These are phyloP conservation scores for Paecilomyces niveus DNA, from an alignment of 2,329 filamentous ascomycete species.

Conservation along the genomic window DNA sequence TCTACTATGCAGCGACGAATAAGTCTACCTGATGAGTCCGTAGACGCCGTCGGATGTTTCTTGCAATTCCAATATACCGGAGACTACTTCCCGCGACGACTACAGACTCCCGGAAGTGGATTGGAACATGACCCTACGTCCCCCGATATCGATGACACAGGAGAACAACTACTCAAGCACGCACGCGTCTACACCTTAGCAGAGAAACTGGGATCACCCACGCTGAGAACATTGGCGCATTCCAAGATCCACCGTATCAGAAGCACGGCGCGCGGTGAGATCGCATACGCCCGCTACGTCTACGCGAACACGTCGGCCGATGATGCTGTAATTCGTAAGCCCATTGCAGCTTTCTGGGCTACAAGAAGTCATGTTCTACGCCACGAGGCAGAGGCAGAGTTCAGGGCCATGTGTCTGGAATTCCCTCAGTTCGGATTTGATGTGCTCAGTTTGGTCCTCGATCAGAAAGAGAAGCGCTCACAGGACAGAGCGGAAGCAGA, in stretches of 20 bases:
- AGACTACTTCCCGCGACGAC: constrained; percentile 69
- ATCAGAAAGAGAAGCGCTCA: constrained; percentile 37
- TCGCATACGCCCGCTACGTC: constrained; percentile 84
- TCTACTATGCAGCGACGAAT: constrained; percentile 53
- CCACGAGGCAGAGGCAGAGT: constrained; percentile 78
- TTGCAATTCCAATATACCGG: constrained; percentile 78
- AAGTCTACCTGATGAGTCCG: constrained; percentile 58
- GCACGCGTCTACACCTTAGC: constrained; percentile 85
- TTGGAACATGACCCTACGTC: constrained; percentile 63
- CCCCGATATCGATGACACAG: constrained; percentile 65
- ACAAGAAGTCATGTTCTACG: constrained; percentile 71
- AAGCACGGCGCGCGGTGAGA: constrained; percentile 81
- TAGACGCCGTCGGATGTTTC: constrained; percentile 70
- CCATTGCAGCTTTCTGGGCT: constrained; percentile 88
- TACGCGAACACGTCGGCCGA: constrained; percentile 67
- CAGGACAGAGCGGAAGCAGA: constrained; percentile 30
- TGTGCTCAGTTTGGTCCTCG: constrained; percentile 59
- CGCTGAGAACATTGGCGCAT: constrained; percentile 69
- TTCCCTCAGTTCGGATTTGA: constrained; percentile 91
- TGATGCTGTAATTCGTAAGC: constrained; percentile 68
- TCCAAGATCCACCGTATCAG: constrained; percentile 90
- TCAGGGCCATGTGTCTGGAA: constrained; percentile 77
- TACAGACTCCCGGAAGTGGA: constrained; percentile 54
- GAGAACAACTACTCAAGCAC: constrained; percentile 77
- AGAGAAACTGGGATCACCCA: constrained; percentile 63